A percentile compares a stretch with the other conserved stretches of the same genome.
Evolutionary conservation across 805 yeast species (phyloP).

Genomic region (Torulaspora indica): DNA sequence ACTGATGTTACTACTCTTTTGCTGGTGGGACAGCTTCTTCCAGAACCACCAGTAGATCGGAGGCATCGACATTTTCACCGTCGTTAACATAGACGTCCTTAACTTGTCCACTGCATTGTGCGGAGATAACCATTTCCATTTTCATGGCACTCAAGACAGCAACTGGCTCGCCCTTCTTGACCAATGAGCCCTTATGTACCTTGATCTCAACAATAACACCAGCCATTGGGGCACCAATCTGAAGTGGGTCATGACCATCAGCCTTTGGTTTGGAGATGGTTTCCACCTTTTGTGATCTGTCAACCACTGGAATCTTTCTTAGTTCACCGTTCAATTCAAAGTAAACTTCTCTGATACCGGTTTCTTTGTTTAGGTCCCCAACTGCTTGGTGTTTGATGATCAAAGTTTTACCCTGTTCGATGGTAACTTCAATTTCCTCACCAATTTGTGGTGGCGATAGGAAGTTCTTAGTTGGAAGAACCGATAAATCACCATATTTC

Average conservation of each 20-base stretch:
- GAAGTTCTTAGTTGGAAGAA: conserved; percentile 88
- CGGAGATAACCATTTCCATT: conserved; percentile 98
- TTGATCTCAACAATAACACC: conserved; percentile 96
- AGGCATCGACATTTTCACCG: conserved; percentile 94
- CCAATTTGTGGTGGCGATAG: conserved; percentile 80
- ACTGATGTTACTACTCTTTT: conserved; percentile 16
- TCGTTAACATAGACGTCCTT: conserved; percentile 73
- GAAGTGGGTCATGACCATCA: conserved; percentile 77
- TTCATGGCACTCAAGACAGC: conserved; percentile 97
- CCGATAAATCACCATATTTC: conserved; percentile 86
- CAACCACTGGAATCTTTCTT: conserved; percentile 90
- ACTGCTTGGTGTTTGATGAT: conserved; percentile 88
- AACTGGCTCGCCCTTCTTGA: conserved; percentile 93
- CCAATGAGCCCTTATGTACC: conserved; percentile 79
- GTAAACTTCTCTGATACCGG: conserved; percentile 93
- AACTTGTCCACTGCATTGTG: conserved; percentile 83
- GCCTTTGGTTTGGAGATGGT: conserved; percentile 87
- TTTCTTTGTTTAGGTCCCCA: conserved; percentile 77
- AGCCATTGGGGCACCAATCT: conserved; percentile 98
- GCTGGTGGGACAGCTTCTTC: conserved; percentile 29
- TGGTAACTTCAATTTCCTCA: conserved; percentile 83
- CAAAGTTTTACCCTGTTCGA: conserved; percentile 91
- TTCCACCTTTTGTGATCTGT: conserved; percentile 81
- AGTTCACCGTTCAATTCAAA: conserved; percentile 98
- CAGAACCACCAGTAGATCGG: conserved; percentile 72